Conservation (phyloP, 192 early-diverging fungal species). For the Coemansia sp. region DNA sequence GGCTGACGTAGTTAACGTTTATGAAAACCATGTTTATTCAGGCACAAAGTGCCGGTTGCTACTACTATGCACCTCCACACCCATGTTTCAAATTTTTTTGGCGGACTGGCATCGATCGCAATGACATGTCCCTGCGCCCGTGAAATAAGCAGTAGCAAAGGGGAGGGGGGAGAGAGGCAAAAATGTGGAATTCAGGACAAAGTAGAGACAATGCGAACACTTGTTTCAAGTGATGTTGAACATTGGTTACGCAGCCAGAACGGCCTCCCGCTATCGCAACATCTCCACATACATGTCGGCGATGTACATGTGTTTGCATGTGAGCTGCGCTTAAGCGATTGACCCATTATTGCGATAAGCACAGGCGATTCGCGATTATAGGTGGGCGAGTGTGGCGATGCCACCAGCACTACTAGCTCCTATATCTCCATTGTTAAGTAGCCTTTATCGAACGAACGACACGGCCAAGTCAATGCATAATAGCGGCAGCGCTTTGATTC, state of each 20-base stretch:
- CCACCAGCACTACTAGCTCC: not conserved
- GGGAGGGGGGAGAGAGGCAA: too few species aligned
- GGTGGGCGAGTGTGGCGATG: not conserved
- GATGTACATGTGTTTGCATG: not conserved
- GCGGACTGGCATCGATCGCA: not conserved
- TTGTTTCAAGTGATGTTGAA: not conserved
- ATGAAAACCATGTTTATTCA: not conserved
- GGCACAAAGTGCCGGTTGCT: not conserved
- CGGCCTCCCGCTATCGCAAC: not conserved
- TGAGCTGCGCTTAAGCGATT: not conserved
- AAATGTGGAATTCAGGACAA: not conserved
- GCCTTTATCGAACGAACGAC: not conserved
- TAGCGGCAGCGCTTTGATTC: conserved; percentile 1
- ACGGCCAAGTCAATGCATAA: not conserved
- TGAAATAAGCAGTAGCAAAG: not conserved
- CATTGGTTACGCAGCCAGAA: not conserved
- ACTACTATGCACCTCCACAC: not conserved
- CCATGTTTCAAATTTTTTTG: not conserved
- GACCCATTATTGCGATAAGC: not conserved
- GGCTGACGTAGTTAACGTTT: not conserved
- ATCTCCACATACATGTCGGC: not conserved
- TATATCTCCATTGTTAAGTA: not conserved
- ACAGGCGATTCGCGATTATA: not conserved
- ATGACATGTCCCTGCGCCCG: not conserved
- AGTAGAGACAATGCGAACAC: not conserved